Conservation (phyloP, 345 rosid species). For the Citrus reticulata region DNA sequence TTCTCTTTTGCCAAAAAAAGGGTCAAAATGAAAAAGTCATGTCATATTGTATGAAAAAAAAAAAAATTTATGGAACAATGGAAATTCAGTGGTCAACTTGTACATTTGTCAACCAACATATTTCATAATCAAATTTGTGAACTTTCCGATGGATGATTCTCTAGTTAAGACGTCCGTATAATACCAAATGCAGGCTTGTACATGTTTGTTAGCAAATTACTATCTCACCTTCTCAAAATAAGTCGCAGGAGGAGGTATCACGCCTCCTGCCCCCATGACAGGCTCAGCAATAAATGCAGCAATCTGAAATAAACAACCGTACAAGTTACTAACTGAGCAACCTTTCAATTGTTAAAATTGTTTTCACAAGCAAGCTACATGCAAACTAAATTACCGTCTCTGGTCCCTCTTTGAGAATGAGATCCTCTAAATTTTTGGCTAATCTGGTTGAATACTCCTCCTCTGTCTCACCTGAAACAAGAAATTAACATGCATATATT, state of each 20-base stretch:
- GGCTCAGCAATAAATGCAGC: constrained; percentile 98
- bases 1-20: background rate
- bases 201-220: background rate
- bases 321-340: constrained; percentile 8
- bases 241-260: constrained; percentile 91
- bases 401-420: constrained; percentile 94
- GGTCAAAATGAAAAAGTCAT: background rate
- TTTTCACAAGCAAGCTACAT: background rate
- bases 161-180: too few species aligned
- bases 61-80: background rate
- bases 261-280: constrained; percentile 99
- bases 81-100: background rate
- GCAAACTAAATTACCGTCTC: constrained; percentile 59
- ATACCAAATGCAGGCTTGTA: too few species aligned
- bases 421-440: constrained; percentile 81
- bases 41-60: background rate
- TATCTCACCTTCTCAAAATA: constrained; percentile 83
- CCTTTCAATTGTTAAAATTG: constrained; percentile 5
- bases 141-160: background rate
- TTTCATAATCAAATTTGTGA: background rate
- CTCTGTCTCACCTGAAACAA: constrained; percentile 78
- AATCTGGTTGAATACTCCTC: constrained; percentile 91
- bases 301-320: constrained; percentile 45
- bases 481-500: constrained; percentile 1
- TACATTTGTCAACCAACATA: background rate